phyloP scores from a whole-genome alignment of 1,284 basidiomycete genomes.

The Xerocomus minutiporus region DNA sequence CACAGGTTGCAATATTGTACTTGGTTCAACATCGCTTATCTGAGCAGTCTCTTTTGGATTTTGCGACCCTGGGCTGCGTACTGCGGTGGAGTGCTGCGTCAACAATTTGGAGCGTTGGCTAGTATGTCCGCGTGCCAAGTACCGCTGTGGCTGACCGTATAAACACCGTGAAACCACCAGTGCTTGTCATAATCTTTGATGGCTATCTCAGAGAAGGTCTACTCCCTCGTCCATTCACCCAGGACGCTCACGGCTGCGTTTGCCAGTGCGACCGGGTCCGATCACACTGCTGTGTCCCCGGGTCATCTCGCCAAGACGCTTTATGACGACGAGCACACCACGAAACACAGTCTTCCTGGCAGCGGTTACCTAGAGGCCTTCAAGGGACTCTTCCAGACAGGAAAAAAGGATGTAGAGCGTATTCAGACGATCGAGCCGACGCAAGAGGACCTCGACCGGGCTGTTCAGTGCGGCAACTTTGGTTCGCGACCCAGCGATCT shows the following conservation, averaged over 20 bases:
- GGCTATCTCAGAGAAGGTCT: conserved; percentile 26
- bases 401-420: conserved; percentile 16
- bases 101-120: neutral
- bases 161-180: neutral
- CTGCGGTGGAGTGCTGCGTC: neutral
- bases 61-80: neutral
- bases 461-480: conserved; percentile 41
- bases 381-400: conserved; percentile 20
- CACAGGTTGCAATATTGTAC: neutral
- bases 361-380: conserved; percentile 18
- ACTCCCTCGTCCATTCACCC: conserved; percentile 24
- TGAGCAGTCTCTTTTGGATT: no score
- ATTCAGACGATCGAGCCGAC: conserved; percentile 28
- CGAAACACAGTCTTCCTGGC: conserved; percentile 8
- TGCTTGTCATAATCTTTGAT: conserved; percentile 14
- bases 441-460: conserved; percentile 38
- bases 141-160: neutral
- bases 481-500: conserved; percentile 44
- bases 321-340: conserved; percentile 19
- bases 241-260: conserved; percentile 29
- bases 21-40: no score
- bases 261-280: conserved; percentile 13
- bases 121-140: neutral
- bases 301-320: conserved; percentile 25
- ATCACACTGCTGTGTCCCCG: conserved; percentile 19